These are phyloP conservation scores for Scutellaria minor DNA, from an alignment of 257 asterid species.

Conservation along the genomic window DNA sequence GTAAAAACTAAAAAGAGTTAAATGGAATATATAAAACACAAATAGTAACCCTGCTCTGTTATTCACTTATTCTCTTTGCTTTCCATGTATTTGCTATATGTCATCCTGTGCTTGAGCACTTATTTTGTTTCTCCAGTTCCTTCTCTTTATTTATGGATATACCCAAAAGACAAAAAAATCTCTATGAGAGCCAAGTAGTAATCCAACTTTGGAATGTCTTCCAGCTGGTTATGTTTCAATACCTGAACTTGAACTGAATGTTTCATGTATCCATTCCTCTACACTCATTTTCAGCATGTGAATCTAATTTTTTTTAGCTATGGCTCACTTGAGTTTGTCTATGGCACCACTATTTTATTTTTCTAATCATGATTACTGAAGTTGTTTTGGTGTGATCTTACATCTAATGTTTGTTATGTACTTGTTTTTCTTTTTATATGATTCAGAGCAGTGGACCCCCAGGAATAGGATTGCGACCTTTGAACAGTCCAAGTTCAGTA, in stretches of 20 bases:
- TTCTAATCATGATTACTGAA: constrained; percentile 21
- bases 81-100: constrained; percentile 5
- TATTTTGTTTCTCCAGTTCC: background rate
- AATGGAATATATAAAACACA: constrained; percentile 19
- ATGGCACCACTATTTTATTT: constrained; percentile 20
- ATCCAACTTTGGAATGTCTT: constrained; percentile 20
- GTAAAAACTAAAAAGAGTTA: background rate
- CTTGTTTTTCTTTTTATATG: constrained; percentile 27
- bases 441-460: constrained; percentile 78
- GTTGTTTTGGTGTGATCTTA: constrained; percentile 18
- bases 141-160: constrained; percentile 22
- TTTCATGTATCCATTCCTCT: background rate
- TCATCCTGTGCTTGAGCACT: background rate
- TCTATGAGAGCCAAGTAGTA: constrained; percentile 24
- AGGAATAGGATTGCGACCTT: constrained; percentile 79
- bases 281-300: constrained; percentile 12
- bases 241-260: constrained; percentile 20
- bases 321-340: constrained; percentile 10
- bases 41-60: background rate
- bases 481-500: constrained; percentile 69
- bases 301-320: background rate
- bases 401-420: constrained; percentile 26
- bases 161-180: background rate
- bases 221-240: constrained; percentile 13
- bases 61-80: constrained; percentile 4